Evolutionary conservation across 129 eudicot species (phyloP).

Genomic region (Tagetes erecta): DNA sequence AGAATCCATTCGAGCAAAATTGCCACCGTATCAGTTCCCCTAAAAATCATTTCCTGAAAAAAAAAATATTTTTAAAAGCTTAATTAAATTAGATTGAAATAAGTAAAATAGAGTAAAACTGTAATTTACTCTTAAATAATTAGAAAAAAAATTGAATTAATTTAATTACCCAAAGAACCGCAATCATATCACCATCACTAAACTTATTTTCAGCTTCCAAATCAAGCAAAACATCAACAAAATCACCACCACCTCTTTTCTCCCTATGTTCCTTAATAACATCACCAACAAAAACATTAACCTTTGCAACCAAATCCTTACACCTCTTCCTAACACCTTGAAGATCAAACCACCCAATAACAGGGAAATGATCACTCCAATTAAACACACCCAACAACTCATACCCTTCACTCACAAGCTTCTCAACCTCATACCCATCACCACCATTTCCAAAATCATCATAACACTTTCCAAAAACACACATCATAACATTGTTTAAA

Average conservation of each 20-base stretch:
- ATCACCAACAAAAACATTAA: conserved; percentile 66
- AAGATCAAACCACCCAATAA: conserved; percentile 72
- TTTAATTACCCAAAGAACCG: conserved; percentile 81
- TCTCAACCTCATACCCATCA: conserved; percentile 48
- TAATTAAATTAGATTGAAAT: background rate
- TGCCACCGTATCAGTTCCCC: conserved; percentile 97
- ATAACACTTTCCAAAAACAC: conserved; percentile 68
- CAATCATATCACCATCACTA: conserved; percentile 78
- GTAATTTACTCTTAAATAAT: no score
- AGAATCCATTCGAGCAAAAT: conserved; percentile 93
- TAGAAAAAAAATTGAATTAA: background rate
- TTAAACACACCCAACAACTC: conserved; percentile 71
- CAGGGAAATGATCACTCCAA: conserved; percentile 90
- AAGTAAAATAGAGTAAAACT: no score
- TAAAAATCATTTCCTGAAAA: conserved; percentile 87
- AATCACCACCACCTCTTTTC: conserved; percentile 48
- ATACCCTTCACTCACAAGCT: conserved; percentile 83
- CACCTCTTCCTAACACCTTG: conserved; percentile 87
- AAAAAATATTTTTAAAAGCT: background rate
- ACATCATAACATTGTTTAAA: conserved; percentile 85
- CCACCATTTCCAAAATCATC: conserved; percentile 29
- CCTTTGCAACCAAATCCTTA: conserved; percentile 50
- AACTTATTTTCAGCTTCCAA: conserved; percentile 65
- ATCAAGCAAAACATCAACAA: conserved; percentile 91
- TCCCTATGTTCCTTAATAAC: conserved; percentile 61